Evolutionary conservation across 2,329 filamentous ascomycete genomes (phyloP).

Genomic region (Canariomyces notabilis): DNA sequence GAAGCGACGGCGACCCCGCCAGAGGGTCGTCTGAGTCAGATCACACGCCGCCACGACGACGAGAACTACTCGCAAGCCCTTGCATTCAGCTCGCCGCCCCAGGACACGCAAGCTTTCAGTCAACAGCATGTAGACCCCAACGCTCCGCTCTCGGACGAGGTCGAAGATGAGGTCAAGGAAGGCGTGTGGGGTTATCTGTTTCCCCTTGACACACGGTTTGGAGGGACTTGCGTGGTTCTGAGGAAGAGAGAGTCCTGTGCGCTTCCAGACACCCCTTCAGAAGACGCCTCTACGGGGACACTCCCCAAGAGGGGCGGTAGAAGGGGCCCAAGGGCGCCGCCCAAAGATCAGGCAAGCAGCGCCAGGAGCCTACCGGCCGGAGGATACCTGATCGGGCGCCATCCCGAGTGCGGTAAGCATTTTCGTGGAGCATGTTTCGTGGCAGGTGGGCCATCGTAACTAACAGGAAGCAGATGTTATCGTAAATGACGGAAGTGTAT

Average conservation of each 20-base stretch:
- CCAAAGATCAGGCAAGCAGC: constrained; percentile 57
- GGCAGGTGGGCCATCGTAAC: no score
- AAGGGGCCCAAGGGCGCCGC: constrained; percentile 41
- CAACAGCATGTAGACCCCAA: constrained; percentile 70
- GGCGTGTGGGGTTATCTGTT: constrained; percentile 96
- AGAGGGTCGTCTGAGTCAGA: constrained; percentile 52
- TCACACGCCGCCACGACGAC: constrained; percentile 46
- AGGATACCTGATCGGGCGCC: constrained; percentile 86
- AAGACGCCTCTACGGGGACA: constrained; percentile 30
- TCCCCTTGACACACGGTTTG: constrained; percentile 67
- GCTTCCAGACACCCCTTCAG: constrained; percentile 43
- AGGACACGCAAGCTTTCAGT: constrained; percentile 73
- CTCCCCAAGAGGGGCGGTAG: constrained; percentile 32
- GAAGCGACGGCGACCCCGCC: constrained; percentile 68
- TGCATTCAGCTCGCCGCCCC: constrained; percentile 49
- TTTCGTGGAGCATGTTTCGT: constrained; percentile 1
- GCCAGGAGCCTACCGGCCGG: constrained; percentile 60
- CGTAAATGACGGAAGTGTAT: constrained; percentile 73
- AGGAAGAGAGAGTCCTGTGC: constrained; percentile 69
- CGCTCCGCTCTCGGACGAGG: constrained; percentile 68
- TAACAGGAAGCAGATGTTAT: constrained; percentile 60
- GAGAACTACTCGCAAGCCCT: constrained; percentile 43
- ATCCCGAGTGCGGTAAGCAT: constrained; percentile 82
- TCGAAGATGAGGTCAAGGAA: constrained; percentile 75
- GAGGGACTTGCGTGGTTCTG: constrained; percentile 63